Evolutionary conservation across 2,329 filamentous ascomycete genomes (phyloP).

Genomic region (Ophiostoma angusticollis): DNA sequence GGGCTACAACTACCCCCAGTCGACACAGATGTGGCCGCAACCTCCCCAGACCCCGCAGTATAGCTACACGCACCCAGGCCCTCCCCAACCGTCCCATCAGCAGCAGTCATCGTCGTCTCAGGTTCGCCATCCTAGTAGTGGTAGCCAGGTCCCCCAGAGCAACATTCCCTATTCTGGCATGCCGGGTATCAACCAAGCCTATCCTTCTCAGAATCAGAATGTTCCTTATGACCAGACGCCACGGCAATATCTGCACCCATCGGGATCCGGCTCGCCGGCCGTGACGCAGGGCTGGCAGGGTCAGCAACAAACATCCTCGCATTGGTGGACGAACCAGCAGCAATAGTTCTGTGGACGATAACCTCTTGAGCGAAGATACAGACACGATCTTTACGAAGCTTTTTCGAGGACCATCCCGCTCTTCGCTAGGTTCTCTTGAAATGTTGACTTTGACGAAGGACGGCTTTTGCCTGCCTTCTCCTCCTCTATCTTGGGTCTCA

Average conservation of each 20-base stretch:
- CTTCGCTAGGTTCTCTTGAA: background rate
- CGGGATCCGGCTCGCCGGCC: slow-evolving; percentile 36
- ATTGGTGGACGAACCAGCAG: slow-evolving; percentile 42
- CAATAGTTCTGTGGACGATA: slow-evolving; percentile 27
- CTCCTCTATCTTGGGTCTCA: slow-evolving; percentile 7
- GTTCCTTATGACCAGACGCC: slow-evolving; percentile 52
- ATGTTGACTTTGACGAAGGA: slow-evolving; percentile 5
- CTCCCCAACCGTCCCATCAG: slow-evolving; percentile 34
- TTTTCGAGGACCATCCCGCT: background rate
- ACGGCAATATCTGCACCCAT: slow-evolving; percentile 55
- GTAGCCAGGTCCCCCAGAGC: slow-evolving; percentile 42
- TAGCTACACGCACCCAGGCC: slow-evolving; percentile 32
- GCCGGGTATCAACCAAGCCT: slow-evolving; percentile 46
- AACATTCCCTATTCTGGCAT: slow-evolving; percentile 50
- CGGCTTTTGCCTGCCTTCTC: slow-evolving; percentile 3
- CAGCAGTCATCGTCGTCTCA: slow-evolving; percentile 46
- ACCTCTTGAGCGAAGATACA: too few species aligned
- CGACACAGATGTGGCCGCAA: slow-evolving; percentile 54
- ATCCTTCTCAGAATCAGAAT: slow-evolving; percentile 40
- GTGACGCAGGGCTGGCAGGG: slow-evolving; percentile 38
- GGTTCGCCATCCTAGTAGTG: slow-evolving; percentile 42
- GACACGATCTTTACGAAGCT: slow-evolving; percentile 4
- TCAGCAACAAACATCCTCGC: slow-evolving; percentile 49
- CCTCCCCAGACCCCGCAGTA: slow-evolving; percentile 48
- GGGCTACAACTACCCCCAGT: slow-evolving; percentile 50